Conservation (phyloP, 768 basidiomycete species). For the Amanita rimosa region DNA sequence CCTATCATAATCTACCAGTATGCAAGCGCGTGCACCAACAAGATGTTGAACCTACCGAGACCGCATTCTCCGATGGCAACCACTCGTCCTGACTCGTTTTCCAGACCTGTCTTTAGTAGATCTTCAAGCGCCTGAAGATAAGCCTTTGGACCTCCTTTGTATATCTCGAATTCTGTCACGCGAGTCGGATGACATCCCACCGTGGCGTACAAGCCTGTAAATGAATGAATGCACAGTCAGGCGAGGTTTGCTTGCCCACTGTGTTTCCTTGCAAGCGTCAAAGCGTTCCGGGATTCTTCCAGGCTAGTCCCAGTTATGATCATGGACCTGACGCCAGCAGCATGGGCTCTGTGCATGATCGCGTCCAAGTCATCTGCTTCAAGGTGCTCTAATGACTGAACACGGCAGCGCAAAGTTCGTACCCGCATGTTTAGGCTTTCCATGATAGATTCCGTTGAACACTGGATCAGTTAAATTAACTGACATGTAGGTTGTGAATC, state of each 20-base stretch:
- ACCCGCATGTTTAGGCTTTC: constrained; percentile 41
- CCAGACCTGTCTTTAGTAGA: constrained; percentile 36
- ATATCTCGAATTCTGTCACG: constrained; percentile 52
- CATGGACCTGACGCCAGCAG: constrained; percentile 56
- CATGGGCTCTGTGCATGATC: constrained; percentile 42
- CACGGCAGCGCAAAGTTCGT: constrained; percentile 2
- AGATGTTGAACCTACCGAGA: constrained; percentile 33
- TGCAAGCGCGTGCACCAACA: not conserved
- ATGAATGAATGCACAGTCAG: not conserved
- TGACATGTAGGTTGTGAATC: not conserved
- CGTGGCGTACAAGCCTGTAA: constrained; percentile 54
- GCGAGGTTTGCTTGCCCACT: constrained; percentile 21
- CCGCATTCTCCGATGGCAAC: constrained; percentile 78
- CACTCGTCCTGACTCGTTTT: constrained; percentile 39
- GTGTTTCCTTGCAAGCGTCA: constrained; percentile 48
- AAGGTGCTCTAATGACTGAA: not conserved
- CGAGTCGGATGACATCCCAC: constrained; percentile 78
- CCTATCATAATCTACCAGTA: constrained; percentile 58
- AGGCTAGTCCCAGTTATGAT: constrained; percentile 72
- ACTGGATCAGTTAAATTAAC: constrained; percentile 40
- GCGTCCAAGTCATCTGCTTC: constrained; percentile 48
- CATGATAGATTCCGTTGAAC: constrained; percentile 40
- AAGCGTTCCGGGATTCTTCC: constrained; percentile 45
- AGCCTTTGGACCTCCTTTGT: constrained; percentile 40
- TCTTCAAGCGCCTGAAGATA: constrained; percentile 52